These are phyloP conservation scores for Alternaria sp. DNA, from an alignment of 2,329 filamentous ascomycete genomes.

Conservation along the genomic window DNA sequence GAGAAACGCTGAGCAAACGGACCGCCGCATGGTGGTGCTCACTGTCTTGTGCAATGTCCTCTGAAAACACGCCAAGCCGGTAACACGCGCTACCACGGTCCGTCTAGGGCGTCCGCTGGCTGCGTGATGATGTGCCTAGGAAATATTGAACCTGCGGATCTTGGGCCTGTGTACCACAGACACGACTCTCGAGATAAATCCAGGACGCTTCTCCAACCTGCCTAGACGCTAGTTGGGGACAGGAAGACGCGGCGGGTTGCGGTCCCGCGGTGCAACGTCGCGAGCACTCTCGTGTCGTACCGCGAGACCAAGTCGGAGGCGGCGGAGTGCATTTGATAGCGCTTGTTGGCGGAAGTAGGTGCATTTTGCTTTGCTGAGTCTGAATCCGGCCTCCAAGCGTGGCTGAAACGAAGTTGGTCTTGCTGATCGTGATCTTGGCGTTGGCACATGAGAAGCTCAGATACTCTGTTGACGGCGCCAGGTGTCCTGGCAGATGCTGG, in stretches of 20 bases:
- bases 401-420: constrained; percentile 38
- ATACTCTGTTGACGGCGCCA: constrained; percentile 8
- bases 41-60: constrained; percentile 3
- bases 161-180: constrained; percentile 13
- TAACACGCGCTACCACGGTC: constrained; percentile 21
- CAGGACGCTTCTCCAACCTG: constrained; percentile 5
- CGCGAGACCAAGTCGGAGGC: constrained; percentile 10
- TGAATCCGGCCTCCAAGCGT: constrained; percentile 26
- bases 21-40: neutral
- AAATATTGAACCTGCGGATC: constrained; percentile 12
- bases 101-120: constrained; percentile 30
- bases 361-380: constrained; percentile 14
- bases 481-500: constrained; percentile 3
- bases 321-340: constrained; percentile 3
- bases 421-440: constrained; percentile 35
- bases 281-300: constrained; percentile 6
- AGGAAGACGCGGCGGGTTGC: constrained; percentile 5
- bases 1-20: constrained; percentile 16
- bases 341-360: constrained; percentile 23
- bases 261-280: constrained; percentile 15
- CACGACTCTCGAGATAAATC: constrained; percentile 11
- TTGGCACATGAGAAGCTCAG: constrained; percentile 13
- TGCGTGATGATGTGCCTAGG: constrained; percentile 11
- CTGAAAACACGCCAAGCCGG: constrained; percentile 7
- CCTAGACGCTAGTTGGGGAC: constrained; percentile 8